These are phyloP conservation scores for Pyricularia pennisetigena DNA, from an alignment of 2,329 filamentous ascomycete genomes.

Conservation along the genomic window DNA sequence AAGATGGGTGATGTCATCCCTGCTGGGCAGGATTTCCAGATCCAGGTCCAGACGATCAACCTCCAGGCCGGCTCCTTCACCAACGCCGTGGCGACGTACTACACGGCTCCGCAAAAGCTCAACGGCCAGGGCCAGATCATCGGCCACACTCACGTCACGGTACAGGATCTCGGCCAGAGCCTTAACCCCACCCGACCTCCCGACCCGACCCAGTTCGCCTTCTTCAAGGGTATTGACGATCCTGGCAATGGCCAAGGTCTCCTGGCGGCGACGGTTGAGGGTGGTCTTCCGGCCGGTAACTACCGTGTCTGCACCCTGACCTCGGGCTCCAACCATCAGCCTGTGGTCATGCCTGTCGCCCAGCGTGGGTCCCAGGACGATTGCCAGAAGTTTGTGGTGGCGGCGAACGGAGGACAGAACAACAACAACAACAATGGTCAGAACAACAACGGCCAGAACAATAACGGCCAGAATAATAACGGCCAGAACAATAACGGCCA, in stretches of 20 bases:
- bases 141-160: constrained; percentile 49
- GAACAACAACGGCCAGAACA: background rate
- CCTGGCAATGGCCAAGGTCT: constrained; percentile 25
- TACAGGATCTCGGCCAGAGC: constrained; percentile 42
- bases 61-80: constrained; percentile 48
- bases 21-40: constrained; percentile 40
- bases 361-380: constrained; percentile 35
- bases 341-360: constrained; percentile 32
- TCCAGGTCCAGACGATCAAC: constrained; percentile 41
- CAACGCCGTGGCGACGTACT: constrained; percentile 50
- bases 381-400: constrained; percentile 31
- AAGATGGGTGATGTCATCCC: constrained; percentile 35
- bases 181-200: constrained; percentile 38
- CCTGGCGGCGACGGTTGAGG: constrained; percentile 23
- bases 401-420: constrained; percentile 4
- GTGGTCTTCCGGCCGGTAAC: constrained; percentile 28
- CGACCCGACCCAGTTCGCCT: constrained; percentile 35
- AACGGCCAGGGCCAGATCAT: constrained; percentile 38
- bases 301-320: constrained; percentile 33
- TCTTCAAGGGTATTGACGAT: constrained; percentile 32
- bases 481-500: constrained; percentile 3
- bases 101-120: constrained; percentile 46
- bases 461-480: background rate
- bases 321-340: constrained; percentile 30
- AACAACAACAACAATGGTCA: background rate